These are phyloP conservation scores for Macrotyloma uniflorum DNA, from an alignment of 306 rosid genomes.

Conservation along the genomic window DNA sequence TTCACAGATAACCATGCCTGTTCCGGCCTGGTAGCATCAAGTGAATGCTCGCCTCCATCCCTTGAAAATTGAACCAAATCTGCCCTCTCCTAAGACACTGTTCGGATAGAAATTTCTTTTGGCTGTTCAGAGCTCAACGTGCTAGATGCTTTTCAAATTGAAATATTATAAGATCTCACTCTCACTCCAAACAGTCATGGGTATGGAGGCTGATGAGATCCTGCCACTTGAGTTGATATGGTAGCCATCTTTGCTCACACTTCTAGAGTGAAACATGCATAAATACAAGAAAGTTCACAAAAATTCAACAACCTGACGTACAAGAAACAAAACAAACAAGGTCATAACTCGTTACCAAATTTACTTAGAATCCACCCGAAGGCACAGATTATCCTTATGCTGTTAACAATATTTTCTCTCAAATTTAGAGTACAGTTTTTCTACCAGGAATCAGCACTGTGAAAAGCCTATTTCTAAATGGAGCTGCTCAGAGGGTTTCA, in stretches of 20 bases:
- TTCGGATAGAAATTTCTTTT: too few relatives aligned
- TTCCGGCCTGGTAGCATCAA: too few relatives aligned
- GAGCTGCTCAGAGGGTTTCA: too few relatives aligned
- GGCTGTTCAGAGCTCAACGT: slow-evolving; percentile 56
- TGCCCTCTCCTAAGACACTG: too few relatives aligned
- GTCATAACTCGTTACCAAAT: slow-evolving; percentile 8
- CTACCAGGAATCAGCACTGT: not conserved
- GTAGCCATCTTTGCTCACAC: slow-evolving; percentile 51
- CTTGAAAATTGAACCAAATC: too few relatives aligned
- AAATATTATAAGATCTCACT: slow-evolving; percentile 62
- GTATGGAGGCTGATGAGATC: slow-evolving; percentile 48
- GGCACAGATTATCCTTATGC: not conserved
- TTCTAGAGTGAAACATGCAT: slow-evolving; percentile 55
- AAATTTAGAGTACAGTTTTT: not conserved
- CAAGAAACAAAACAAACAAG: slow-evolving; percentile 15
- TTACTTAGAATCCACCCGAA: slow-evolving; percentile 5
- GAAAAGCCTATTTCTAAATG: not conserved
- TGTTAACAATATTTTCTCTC: not conserved
- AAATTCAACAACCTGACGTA: not conserved
- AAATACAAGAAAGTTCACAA: slow-evolving; percentile 18
- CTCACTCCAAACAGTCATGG: slow-evolving; percentile 62
- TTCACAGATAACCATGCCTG: too few relatives aligned
- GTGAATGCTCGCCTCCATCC: too few relatives aligned
- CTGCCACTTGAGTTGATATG: too few relatives aligned
- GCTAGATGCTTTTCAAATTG: slow-evolving; percentile 56